Conservation (phyloP, 2,329 filamentous ascomycete genomes). For the Arachnomyces sp. region DNA sequence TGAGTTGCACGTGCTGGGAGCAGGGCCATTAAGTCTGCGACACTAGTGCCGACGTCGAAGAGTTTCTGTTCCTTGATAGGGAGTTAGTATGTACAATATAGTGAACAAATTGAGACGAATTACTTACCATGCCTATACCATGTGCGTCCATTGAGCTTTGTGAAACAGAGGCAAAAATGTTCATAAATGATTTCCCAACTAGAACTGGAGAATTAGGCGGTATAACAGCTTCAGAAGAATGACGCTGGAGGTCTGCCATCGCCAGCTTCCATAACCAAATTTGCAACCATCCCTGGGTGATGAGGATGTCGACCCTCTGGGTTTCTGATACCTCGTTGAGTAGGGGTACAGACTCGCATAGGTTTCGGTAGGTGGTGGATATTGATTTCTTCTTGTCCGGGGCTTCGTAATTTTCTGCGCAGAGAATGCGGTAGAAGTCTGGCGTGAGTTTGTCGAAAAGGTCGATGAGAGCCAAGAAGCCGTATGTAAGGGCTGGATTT, state of each 20-base stretch:
- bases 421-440: conserved; percentile 32
- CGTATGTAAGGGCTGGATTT: conserved; percentile 32
- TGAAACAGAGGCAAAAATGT: conserved; percentile 64
- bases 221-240: conserved; percentile 45
- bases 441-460: conserved; percentile 32
- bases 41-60: too few species aligned
- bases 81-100: too few species aligned
- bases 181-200: conserved; percentile 54
- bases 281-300: conserved; percentile 64
- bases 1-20: too few species aligned
- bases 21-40: too few species aligned
- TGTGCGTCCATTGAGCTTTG: conserved; percentile 67
- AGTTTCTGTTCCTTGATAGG: too few species aligned
- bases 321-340: conserved; percentile 52
- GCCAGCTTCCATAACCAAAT: conserved; percentile 65
- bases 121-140: conserved; percentile 62
- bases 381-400: conserved; percentile 22
- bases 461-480: conserved; percentile 32
- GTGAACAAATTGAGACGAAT: neutral
- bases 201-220: conserved; percentile 58
- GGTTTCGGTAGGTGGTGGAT: conserved; percentile 43
- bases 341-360: conserved; percentile 43
- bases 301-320: conserved; percentile 59
- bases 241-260: conserved; percentile 57
- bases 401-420: conserved; percentile 25